These are phyloP conservation scores for Paratinospora sagittata DNA, from an alignment of 164 flowering plant genomes.

Conservation along the genomic window DNA sequence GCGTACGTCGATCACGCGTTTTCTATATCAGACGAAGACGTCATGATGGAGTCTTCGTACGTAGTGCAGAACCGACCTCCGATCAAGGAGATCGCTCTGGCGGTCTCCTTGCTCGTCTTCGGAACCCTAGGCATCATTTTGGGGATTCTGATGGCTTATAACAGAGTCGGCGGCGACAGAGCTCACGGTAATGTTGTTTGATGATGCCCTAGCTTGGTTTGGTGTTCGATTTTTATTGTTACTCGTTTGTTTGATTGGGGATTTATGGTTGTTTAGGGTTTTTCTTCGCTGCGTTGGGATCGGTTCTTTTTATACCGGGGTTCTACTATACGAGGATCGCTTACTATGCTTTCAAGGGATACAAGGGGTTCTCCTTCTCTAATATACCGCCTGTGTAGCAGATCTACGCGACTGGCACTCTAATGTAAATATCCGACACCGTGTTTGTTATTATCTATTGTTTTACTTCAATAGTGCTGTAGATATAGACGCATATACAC, in stretches of 20 bases:
- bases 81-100: conserved; percentile 85
- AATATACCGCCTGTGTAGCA: conserved; percentile 78
- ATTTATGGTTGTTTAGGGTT: conserved; percentile 40
- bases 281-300: conserved; percentile 79
- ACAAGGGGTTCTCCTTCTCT: conserved; percentile 89
- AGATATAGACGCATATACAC: neutral
- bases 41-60: conserved; percentile 72
- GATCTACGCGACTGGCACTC: neutral
- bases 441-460: neutral
- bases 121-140: conserved; percentile 66
- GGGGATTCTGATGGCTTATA: conserved; percentile 71
- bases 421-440: conserved; percentile 15
- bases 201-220: conserved; percentile 1
- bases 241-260: conserved; percentile 1
- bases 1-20: conserved; percentile 97
- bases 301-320: conserved; percentile 77
- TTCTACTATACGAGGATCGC: conserved; percentile 92
- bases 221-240: neutral
- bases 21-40: conserved; percentile 89
- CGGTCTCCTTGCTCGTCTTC: conserved; percentile 68
- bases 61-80: conserved; percentile 72
- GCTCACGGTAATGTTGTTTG: conserved; percentile 56
- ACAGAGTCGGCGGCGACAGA: conserved; percentile 75
- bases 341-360: conserved; percentile 92
- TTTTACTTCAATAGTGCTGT: conserved; percentile 8